A percentile compares a stretch with the other conserved stretches of the same genome.
Evolutionary conservation across 2,329 filamentous ascomycete genomes (phyloP).

Genomic region (Microascus cirrosus): DNA sequence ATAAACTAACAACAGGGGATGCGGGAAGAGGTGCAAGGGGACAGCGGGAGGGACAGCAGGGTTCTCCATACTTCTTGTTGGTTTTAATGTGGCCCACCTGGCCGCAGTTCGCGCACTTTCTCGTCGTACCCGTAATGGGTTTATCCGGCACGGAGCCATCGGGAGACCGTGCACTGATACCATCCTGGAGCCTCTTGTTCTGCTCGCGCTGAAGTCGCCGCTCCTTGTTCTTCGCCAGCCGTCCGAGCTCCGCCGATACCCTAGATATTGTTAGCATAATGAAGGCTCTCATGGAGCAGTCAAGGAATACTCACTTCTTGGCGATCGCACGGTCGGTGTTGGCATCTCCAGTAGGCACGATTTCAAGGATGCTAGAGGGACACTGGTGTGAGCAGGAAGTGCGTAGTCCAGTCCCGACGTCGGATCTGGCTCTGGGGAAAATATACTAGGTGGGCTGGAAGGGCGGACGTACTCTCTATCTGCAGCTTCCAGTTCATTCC

Average conservation of each 20-base stretch:
- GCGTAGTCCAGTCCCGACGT: constrained; percentile 19
- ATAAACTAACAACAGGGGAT: neutral
- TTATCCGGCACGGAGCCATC: constrained; percentile 33
- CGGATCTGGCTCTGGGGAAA: constrained; percentile 1
- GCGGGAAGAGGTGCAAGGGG: neutral
- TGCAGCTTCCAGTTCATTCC: constrained; percentile 59
- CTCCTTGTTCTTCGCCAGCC: constrained; percentile 85
- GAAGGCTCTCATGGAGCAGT: neutral
- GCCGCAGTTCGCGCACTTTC: constrained; percentile 97
- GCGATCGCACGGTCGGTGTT: constrained; percentile 39
- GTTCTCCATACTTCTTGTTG: constrained; percentile 75
- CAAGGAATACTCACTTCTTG: constrained; percentile 17
- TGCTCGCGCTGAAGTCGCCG: constrained; percentile 83
- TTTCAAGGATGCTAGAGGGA: constrained; percentile 35
- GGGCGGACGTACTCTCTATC: constrained; percentile 54
- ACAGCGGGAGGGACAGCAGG: neutral
- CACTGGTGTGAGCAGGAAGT: constrained; percentile 24
- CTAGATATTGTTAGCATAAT: constrained; percentile 5
- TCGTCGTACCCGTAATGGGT: constrained; percentile 49
- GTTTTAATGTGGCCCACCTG: constrained; percentile 97
- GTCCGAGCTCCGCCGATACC: constrained; percentile 62
- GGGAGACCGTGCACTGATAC: constrained; percentile 37
- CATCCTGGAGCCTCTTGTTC: constrained; percentile 51
- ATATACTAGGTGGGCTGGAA: neutral
- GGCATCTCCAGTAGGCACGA: constrained; percentile 36